Evolutionary conservation across 805 yeast species (phyloP).

Genomic region (Blastobotrys muscicola): DNA sequence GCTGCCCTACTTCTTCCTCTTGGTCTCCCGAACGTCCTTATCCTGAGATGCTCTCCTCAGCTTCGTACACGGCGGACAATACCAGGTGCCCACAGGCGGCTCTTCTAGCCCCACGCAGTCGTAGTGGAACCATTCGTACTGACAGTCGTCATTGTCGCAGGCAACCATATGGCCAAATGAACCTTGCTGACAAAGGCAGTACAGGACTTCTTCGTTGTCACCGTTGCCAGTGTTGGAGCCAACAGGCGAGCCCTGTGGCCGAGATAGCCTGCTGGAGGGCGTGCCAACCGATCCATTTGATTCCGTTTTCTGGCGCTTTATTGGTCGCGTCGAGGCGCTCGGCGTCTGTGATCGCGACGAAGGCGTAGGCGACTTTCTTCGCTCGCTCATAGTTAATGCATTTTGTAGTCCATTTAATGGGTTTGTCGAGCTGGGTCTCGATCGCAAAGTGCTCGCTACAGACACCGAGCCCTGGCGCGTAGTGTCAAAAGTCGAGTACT

Average conservation of each 20-base stretch:
- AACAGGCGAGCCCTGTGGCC: conserved; percentile 5
- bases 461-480: not conserved
- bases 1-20: not conserved
- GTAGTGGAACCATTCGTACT: conserved; percentile 93
- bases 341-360: conserved; percentile 1
- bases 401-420: too few species aligned
- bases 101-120: conserved; percentile 82
- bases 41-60: conserved; percentile 16
- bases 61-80: conserved; percentile 70
- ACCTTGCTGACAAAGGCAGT: conserved; percentile 89
- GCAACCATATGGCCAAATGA: conserved; percentile 96
- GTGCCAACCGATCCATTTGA: conserved; percentile 11
- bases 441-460: not conserved
- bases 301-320: conserved; percentile 6
- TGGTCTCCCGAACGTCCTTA: conserved; percentile 19
- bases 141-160: conserved; percentile 85
- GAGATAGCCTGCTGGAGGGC: conserved; percentile 8
- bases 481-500: conserved; percentile 2
- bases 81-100: conserved; percentile 93
- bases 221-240: conserved; percentile 26
- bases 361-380: conserved; percentile 8
- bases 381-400: conserved; percentile 4
- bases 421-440: not conserved
- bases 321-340: not conserved
- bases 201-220: conserved; percentile 54